Evolutionary conservation across 345 rosid genomes (phyloP).

Genomic region (rapeseed (Brassica napus)): DNA sequence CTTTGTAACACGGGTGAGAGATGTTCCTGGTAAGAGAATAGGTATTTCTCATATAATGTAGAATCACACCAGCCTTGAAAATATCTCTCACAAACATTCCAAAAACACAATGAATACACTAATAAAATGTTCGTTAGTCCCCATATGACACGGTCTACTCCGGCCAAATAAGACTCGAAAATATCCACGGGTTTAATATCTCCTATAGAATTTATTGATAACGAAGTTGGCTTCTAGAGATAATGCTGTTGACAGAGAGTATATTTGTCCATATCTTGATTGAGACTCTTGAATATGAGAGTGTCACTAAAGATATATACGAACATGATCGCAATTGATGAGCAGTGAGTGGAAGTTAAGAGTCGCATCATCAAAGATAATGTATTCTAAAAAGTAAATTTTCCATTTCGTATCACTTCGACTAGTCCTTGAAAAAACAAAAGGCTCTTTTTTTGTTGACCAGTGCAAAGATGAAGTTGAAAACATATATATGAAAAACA

Average conservation of each 20-base stretch:
- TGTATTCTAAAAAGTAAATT: neutral
- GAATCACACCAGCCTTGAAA: conserved; percentile 8
- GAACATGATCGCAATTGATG: conserved; percentile 14
- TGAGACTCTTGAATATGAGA: conserved; percentile 23
- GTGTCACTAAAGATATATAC: conserved; percentile 15
- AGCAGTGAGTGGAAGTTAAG: neutral
- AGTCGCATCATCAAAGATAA: neutral
- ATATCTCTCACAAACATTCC: conserved; percentile 2
- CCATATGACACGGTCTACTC: neutral
- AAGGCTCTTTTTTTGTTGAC: neutral
- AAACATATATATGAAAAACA: neutral
- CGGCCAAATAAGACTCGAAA: conserved; percentile 23
- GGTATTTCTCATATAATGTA: neutral
- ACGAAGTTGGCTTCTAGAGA: conserved; percentile 21
- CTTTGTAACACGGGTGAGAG: neutral
- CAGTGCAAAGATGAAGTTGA: neutral
- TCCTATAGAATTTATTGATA: conserved; percentile 17
- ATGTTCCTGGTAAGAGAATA: neutral
- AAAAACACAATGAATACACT: neutral
- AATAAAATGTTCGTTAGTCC: neutral
- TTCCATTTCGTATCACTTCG: neutral
- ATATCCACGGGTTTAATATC: neutral
- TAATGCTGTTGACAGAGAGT: conserved; percentile 16
- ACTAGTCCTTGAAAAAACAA: neutral
- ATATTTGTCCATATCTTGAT: conserved; percentile 26